These are phyloP conservation scores for Lippia alba DNA, from an alignment of 305 asterid species.

Conservation along the genomic window DNA sequence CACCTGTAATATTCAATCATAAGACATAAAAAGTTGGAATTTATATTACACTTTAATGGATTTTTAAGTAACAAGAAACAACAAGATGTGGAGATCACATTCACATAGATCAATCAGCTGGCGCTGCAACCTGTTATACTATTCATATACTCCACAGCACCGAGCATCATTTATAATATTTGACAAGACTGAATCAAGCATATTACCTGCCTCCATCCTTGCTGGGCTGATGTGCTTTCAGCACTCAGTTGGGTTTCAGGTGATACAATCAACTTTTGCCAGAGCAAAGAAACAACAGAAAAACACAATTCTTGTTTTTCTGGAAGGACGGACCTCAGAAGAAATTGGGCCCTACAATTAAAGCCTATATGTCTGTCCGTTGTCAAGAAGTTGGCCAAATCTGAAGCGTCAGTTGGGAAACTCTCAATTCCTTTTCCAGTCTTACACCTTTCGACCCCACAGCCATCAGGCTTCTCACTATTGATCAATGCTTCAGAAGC, in stretches of 20 bases:
- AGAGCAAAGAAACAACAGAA: conserved; percentile 89
- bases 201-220: conserved; percentile 97
- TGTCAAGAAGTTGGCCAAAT: conserved; percentile 79
- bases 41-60: not conserved
- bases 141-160: not conserved
- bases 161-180: conserved; percentile 16
- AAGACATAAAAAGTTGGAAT: not conserved
- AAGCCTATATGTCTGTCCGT: conserved; percentile 75
- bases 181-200: conserved; percentile 15
- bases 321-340: conserved; percentile 64
- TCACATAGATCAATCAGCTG: not conserved
- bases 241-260: conserved; percentile 80
- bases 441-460: conserved; percentile 38
- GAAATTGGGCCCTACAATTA: conserved; percentile 65
- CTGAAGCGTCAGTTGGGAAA: conserved; percentile 73
- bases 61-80: not conserved
- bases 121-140: not conserved
- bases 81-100: conserved; percentile 6
- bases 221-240: conserved; percentile 89
- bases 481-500: conserved; percentile 43
- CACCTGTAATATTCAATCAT: conserved; percentile 54
- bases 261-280: conserved; percentile 79
- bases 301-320: conserved; percentile 84
- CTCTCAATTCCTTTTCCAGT: conserved; percentile 51
- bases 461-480: conserved; percentile 41